Base-by-base conservation (phyloP, 192 early-diverging fungal species). In the Coemansia sp. region DNA sequence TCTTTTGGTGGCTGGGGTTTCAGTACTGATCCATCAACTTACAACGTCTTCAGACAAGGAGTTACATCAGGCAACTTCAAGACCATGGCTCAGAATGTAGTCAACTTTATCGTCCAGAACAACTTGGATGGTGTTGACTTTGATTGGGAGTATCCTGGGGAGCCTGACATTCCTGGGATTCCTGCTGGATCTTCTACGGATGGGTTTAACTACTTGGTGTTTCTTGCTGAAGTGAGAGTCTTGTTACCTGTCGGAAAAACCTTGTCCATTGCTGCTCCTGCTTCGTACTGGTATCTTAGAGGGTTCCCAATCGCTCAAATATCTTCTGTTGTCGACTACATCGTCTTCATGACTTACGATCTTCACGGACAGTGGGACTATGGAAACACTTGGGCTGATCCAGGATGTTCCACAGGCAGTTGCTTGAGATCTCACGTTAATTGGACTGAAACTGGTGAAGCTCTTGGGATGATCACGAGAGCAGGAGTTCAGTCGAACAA, bases 131-230 rank as follows among this genome's bases (percentile, higher is more conserved):
- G 63, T 17, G 14, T 65, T 19, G 63, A 65, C 37, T 57, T 65
- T 15, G 63, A 65, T 41, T 65, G 63, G 63, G 63, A 65, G 31
- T 65, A 65, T 51, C 63, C 63, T 32, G 55, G 48, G 2, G 48
- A 34, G 1, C 38, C 55, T 4, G 63, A 65, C 46, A 58, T 51
- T 43, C 55, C 63, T 40, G 54, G 54, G 2, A 56, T 65, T 56
- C 25, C 36, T 37, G 36, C 34, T 33, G 46, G 56, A 35, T 13
- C 15, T 26, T 15, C 54, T 29, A 23, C 30, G 39, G 63, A 65
- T 56, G 63, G 34, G 13, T 26, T 29, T 18, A 58, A 65, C 42
- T 65, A 65, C 39, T 37, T 65, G 1, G 29, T 14, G 11, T 57
- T 65, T 21, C 34, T 65, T 27, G 41, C 23, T n/a, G 27, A 46